Evolutionary conservation across 371 early-diverging fungal species (phyloP), one percentile per base, ranked within the genome.

Genomic region (Nematocida sp.): DNA sequence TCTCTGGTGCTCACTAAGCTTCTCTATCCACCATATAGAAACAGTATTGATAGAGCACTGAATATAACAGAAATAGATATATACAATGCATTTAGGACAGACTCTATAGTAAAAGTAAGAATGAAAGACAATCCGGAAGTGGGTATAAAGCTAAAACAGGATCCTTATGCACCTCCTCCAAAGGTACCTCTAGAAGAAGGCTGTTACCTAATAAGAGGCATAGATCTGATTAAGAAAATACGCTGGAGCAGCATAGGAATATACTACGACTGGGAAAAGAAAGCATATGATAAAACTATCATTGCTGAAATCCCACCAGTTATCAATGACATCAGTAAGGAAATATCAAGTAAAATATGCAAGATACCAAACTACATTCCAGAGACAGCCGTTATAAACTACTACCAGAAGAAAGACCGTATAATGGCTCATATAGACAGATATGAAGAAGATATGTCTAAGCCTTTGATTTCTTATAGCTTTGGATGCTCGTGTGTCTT

Each of bases 321-420:
- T n/a, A 25, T 70, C 25, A 40, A 35, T 15, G 23, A 60, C 21
- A 51, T 29, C 5, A 48, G 58, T 9, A 25, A 60, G 38, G 74
- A 70, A 7, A 70, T 70, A 27, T 37, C 74, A 3, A 5, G 23
- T 32, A 31, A 55, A 25, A 48, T 70, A 4, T 70, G 74, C 62
- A 47, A 49, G 37, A 49, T 46, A 23, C 7, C 15, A 3, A 29
- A 19, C 15, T 70, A 60, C 37, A 29, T 23, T 5, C 85, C 92
- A 40, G 90, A 95, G 79, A 94, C 92, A 4, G 95, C 94, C 11
- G 89, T 95, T 1, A 78, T 94, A 35, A 95, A 95, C 78, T 93
- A 88, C 78, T 95, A 95, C 76, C 89, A 89, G 54, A 84, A 86
- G 52, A 84, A 86, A 41, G 90, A 92, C 79, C 83, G 89, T 1